Base-by-base conservation (phyloP, 2,329 filamentous ascomycete species). In the Drechslerella coelobrocha region DNA sequence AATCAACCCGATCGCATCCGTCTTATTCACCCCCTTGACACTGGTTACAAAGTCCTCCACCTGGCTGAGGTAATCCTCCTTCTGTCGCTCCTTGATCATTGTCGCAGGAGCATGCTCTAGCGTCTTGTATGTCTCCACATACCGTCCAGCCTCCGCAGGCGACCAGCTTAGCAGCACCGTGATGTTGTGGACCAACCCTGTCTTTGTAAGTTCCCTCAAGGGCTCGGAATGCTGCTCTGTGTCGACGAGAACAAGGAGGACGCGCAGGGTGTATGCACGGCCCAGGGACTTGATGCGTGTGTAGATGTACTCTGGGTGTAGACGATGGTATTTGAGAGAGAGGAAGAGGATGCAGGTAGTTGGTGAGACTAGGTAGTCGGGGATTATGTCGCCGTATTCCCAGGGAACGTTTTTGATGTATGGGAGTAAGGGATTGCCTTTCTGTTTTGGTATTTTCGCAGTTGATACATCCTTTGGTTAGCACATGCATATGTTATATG, bases 251-350 rank as follows among this genome's bases (percentile, higher is more conserved):
- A 89, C 88, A 52, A 99, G 84, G 26, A 99, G 81, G 56, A 99
- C 84, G 51, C 94, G 90, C n/a, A 99, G 84, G 74, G 88, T 89
- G 81, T 95, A 97, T 80, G 90, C 91, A 54, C 90, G 90, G 55
- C 90, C 90, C 2, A 99, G 82, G 52, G 88, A 86, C 56, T 89
- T 88, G 75, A 99, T 95, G 63, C 94, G 89, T 23, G 89, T 92
- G 81, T 97, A 97, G 76, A 99, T 91, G 81, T 99, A 99, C 80
- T 99, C 94, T 0, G 94, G 94, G 77, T 99, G 94, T 56, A 99
- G 84, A 45, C 93, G 91, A 79, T 99, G 94, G 79, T 99, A 99
- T 79, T 97, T 99, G 60, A 99, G 84, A 51, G 91, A 95, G 43
- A 99, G 82, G 78, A 97, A 99, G 3, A 99, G 83, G 0, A 91